Base-by-base conservation (phyloP, 2,329 filamentous ascomycete species). In the Xylariaceae sp. region DNA sequence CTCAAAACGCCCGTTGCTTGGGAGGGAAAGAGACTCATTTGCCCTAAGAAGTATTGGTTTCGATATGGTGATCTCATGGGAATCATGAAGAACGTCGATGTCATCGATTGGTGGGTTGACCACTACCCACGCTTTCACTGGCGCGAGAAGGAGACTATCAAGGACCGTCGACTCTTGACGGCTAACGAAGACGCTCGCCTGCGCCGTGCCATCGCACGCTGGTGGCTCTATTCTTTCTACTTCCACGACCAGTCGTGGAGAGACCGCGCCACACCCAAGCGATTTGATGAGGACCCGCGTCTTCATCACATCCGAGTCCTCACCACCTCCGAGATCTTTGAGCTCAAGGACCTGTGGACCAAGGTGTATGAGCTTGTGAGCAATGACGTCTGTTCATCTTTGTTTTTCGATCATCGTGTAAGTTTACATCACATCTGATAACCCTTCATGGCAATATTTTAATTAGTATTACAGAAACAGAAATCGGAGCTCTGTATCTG, bases 181-280 rank as follows among this genome's bases (percentile, higher is more conserved):
- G 42, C 57, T 0, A 60, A 66, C 21, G 77, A 80, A 54, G 64
- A 65, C 22, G 51, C 59, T n/a, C 69, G 75, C 38, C 66, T 79
- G 40, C 70, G 77, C 5, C 67, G 68, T 49, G 76, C 73, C 1
- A 58, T 80, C 22, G 77, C 76, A 40, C 62, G 67, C 23, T 80
- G 76, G 76, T 78, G 76, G 75, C 64, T 76, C 4, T 80, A 75
- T 50, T 67, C 73, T 6, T 67, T 69, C 25, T 72, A 75, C 48
- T 79, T 79, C 47, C 75, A 80, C 37, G 69, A 70, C 10, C 68
- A 69, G 23, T 61, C 64, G 27, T 67, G 63, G 8, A 60, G 64
- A 21, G 42, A 53, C 34, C 46, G 45, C 2, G 47, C 43, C 19
- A 27, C 22, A 17, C 54, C 55, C 1, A 55, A 48, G 32, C 53